Base-by-base conservation (phyloP, 179 eudicot species). In the Heliamphora pulchella region DNA sequence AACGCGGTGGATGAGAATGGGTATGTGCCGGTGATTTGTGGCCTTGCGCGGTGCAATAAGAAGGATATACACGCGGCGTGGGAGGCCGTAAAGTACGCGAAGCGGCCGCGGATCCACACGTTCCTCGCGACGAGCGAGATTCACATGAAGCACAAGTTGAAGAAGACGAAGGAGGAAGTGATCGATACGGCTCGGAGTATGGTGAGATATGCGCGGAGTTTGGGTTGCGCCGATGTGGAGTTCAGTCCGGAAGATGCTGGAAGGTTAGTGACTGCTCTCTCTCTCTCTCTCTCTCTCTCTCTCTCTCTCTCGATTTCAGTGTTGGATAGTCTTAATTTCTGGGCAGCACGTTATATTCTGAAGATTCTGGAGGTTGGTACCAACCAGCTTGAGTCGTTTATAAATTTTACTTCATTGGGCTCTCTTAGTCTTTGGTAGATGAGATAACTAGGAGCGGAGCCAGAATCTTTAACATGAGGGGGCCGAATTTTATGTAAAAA, bases 181-280 rank as follows among this genome's bases (percentile, higher is more conserved):
- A 73, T 95, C 67, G 91, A 90, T 78, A 92, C 84, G 80, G 97
- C 98, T 0, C 84, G 86, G 62, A 90, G 85, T 76, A 96, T 96
- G 99, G 99, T 96, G 44, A 68, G 79, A 8, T 91, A 92, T 85
- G 99, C 99, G 0, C 81, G 99, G 84, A 91, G 93, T 75, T 92
- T 96, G 90, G 98, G 97, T 5, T 96, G 98, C 76, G 58, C 89
- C 4, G 98, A 96, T 82, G 98, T 96, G 54, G 97, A 92, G 79
- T 96, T 96, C 81, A 94, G 98, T 76, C 98, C 98, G n/a, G 99
- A 96, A 85, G 98, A 96, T 85, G 98, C 99, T 76, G 98, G 97
- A 82, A 92, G 97, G 99, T 96, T 67, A 3, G 58, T 9, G 31
- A 43, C 9, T 8, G 17, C 65, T 14, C 47, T 70, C 67, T 47